phyloP scores from a whole-genome alignment of 805 yeast genomes.

The Suhomyces tanzawaensis region DNA sequence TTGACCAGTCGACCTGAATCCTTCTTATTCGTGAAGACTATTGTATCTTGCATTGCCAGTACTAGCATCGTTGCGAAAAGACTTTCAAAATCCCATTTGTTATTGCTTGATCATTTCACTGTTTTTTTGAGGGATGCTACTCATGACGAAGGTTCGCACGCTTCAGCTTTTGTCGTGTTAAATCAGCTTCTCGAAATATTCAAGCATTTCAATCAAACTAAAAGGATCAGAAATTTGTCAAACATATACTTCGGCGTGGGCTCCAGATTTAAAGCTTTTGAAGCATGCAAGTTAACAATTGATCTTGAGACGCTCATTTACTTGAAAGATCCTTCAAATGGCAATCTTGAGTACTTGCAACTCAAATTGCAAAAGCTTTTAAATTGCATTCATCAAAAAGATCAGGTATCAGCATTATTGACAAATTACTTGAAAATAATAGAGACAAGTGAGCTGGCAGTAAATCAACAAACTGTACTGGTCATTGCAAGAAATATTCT shows the following conservation, averaged over 20 bases:
- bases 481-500: neutral
- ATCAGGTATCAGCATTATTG: slow-evolving; percentile 5
- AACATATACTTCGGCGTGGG: slow-evolving; percentile 45
- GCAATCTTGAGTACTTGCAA: slow-evolving; percentile 16
- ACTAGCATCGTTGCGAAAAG: slow-evolving; percentile 3
- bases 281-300: slow-evolving; percentile 17
- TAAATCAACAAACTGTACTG: neutral
- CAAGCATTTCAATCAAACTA: slow-evolving; percentile 26
- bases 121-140: slow-evolving; percentile 5
- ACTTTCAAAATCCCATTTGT: slow-evolving; percentile 8
- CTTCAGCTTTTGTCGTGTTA: neutral
- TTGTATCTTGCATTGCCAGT: slow-evolving; percentile 1
- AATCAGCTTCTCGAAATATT: slow-evolving; percentile 10
- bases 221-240: slow-evolving; percentile 46
- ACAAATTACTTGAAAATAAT: slow-evolving; percentile 5
- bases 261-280: neutral
- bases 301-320: slow-evolving; percentile 29
- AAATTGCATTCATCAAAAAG: neutral
- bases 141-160: slow-evolving; percentile 1
- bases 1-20: slow-evolving; percentile 1
- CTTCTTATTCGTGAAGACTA: slow-evolving; percentile 3
- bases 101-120: slow-evolving; percentile 10
- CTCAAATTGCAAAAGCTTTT: slow-evolving; percentile 32
- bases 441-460: neutral
- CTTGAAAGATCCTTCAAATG: slow-evolving; percentile 2